Base-by-base conservation (phyloP, 139 green algal genomes). In the Picochlorum sp. region DNA sequence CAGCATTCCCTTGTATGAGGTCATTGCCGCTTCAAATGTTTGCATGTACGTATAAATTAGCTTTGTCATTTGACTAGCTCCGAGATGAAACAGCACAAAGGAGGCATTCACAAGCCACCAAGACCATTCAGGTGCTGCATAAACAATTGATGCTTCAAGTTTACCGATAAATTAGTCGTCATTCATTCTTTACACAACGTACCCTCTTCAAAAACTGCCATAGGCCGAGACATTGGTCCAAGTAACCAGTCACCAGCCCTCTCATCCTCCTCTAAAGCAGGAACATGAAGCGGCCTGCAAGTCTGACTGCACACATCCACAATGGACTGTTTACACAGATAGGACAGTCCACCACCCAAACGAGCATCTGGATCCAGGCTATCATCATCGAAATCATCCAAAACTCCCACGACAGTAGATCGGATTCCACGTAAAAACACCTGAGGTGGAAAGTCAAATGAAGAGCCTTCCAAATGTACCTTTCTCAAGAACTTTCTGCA, bases 21-120 rank as follows among this genome's bases (percentile, higher is more conserved):
- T 45, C 30, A 72, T 50, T 10, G 63, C 51, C 0, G 30, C 45
- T 30, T 73, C 68, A 54, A 74, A 61, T 30, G 31, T 65, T 31
- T 79, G 49, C 67, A 76, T 47, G 59, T 75, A 73, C 15, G 58
- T 50, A 0, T 65, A 52, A 51, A 50, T 62, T 24, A 30, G 34
- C 5, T 68, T 57, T 60, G 86, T 73, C 31, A 58, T 70, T 10
- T 62, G 45, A 4, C 66, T 79, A 18, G 85, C 71, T 26, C 81
- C 77, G 61, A 92, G 49, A 59, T 81, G 69, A 76, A 92, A 94
- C 65, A 95, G 71, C 56, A 86, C 57, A 50, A 94, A 54, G 26
- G 83, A 65, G 9, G 65, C 56, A 60, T 91, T 71, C 15, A 89
- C 38, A 67, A 95, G 75, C 72, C 81, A 77, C 50, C 65, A 55